Evolutionary conservation across 2,329 filamentous ascomycete genomes (phyloP).

Genomic region (Fusarium sacchari): DNA sequence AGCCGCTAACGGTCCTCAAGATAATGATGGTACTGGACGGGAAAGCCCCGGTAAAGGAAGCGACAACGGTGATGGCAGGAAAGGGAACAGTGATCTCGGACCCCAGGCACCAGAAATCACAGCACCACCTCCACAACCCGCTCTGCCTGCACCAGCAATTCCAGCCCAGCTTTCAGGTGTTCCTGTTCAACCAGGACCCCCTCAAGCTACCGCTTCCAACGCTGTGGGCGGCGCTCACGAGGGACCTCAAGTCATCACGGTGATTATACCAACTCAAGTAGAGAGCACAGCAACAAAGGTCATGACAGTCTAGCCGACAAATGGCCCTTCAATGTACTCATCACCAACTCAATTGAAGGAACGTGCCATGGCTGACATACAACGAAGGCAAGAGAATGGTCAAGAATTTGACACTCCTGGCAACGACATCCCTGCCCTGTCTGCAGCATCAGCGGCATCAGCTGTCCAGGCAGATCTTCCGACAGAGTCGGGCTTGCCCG

Average conservation of each 20-base stretch:
- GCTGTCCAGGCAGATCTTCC: background rate
- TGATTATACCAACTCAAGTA: conserved; percentile 38
- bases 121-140: background rate
- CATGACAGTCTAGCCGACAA: conserved; percentile 27
- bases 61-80: background rate
- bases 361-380: background rate
- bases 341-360: background rate
- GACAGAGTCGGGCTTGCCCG: background rate
- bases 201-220: background rate
- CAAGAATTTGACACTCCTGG: background rate
- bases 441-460: background rate
- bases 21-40: background rate
- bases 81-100: background rate
- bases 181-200: background rate
- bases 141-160: background rate
- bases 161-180: background rate
- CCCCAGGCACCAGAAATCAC: background rate
- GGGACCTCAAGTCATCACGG: conserved; percentile 34
- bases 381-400: background rate
- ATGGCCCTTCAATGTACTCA: conserved; percentile 12
- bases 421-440: background rate
- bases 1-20: background rate
- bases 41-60: background rate
- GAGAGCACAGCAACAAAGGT: conserved; percentile 32
- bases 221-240: background rate